Conservation (phyloP, 768 basidiomycete genomes). For the Trametes villosa region DNA sequence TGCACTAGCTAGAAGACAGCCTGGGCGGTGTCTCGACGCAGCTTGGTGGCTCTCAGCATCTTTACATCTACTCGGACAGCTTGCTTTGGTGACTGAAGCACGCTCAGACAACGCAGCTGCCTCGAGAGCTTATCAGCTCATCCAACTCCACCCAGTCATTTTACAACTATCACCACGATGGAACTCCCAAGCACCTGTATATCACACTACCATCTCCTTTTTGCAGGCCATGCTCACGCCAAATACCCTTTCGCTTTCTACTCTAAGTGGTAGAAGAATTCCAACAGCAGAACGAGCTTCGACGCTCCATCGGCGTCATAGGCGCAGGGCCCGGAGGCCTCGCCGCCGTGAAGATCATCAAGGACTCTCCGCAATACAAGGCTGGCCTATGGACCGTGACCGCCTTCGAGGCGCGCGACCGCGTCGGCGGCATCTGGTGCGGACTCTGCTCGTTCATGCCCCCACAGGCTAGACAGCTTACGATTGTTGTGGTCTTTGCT, state of each 20-base stretch:
- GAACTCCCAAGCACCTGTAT: slow-evolving; percentile 11
- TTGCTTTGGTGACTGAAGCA: no score
- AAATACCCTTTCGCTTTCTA: not conserved
- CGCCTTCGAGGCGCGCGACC: slow-evolving; percentile 66
- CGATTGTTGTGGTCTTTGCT: not conserved
- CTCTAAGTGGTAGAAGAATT: slow-evolving; percentile 10
- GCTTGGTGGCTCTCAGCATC: no score
- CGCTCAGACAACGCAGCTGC: no score
- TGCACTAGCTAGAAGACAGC: no score
- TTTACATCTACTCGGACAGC: no score
- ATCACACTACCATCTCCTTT: not conserved
- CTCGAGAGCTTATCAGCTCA: no score
- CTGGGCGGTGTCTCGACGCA: no score
- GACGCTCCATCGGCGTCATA: slow-evolving; percentile 61
- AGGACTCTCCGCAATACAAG: slow-evolving; percentile 61
- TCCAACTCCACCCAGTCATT: no score
- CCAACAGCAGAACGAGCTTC: not conserved
- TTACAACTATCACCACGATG: not conserved
- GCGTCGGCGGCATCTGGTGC: slow-evolving; percentile 81
- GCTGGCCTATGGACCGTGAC: slow-evolving; percentile 63
- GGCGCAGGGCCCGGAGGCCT: slow-evolving; percentile 81
- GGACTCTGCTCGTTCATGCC: slow-evolving; percentile 18
- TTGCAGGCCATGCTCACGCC: not conserved
- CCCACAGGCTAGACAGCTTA: not conserved
- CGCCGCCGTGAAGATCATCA: slow-evolving; percentile 65